phyloP scores from a whole-genome alignment of 192 early-diverging fungal species.

The Diversispora epigaea region DNA sequence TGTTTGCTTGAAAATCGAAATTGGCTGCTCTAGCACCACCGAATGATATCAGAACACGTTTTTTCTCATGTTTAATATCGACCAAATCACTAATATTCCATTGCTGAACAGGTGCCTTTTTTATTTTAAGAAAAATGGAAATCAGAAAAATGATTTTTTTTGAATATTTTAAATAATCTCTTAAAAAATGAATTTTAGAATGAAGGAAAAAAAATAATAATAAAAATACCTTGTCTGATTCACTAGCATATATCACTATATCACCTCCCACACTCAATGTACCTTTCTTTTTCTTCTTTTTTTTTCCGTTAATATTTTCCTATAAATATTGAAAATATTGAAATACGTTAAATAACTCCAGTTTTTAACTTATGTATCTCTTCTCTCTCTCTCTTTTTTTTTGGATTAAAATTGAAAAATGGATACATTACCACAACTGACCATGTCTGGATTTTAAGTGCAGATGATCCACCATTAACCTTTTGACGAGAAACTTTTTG shows the following conservation, averaged over 20 bases:
- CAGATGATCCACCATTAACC: neutral
- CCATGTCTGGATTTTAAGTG: slow-evolving; percentile 52
- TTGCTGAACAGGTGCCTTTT: slow-evolving; percentile 55
- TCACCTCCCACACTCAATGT: slow-evolving; percentile 63
- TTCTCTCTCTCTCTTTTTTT: no score
- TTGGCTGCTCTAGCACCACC: slow-evolving; percentile 52
- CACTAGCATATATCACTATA: slow-evolving; percentile 61
- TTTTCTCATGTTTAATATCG: slow-evolving; percentile 63
- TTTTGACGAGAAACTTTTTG: slow-evolving; percentile 18
- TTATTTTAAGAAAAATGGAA: neutral
- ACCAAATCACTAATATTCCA: slow-evolving; percentile 61
- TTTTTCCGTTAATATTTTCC: slow-evolving; percentile 62
- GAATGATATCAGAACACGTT: slow-evolving; percentile 63
- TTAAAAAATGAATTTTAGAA: slow-evolving; percentile 20
- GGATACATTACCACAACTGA: slow-evolving; percentile 41
- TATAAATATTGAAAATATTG: slow-evolving; percentile 16
- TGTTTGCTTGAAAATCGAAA: slow-evolving; percentile 63
- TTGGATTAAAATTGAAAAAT: neutral
- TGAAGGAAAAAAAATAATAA: slow-evolving; percentile 15
- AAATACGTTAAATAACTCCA: no score
- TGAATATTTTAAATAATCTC: neutral
- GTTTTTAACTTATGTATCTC: no score
- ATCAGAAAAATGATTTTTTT: no score
- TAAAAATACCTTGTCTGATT: slow-evolving; percentile 53
- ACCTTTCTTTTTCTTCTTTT: slow-evolving; percentile 71